phyloP scores from a whole-genome alignment of 305 asterid genomes.

The Fraxinus nigra region DNA sequence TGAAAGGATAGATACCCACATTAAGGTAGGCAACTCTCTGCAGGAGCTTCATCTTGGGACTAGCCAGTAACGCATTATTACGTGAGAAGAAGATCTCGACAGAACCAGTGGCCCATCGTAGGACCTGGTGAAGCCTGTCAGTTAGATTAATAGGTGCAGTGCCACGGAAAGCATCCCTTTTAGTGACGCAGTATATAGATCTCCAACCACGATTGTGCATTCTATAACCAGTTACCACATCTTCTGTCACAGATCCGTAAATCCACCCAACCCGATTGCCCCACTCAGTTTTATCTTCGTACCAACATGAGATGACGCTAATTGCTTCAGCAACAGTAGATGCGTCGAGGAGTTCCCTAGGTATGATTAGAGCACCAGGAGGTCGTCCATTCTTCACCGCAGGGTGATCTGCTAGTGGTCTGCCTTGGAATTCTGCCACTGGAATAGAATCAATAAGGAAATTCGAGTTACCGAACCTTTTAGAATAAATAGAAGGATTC shows the following conservation, averaged over 20 bases:
- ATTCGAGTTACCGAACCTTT: not conserved
- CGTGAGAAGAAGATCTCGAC: not conserved
- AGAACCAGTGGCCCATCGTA: not conserved
- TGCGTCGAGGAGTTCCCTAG: not conserved
- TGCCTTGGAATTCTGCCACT: not conserved
- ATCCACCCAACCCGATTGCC: not conserved
- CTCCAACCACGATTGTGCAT: not conserved
- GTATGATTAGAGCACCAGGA: not conserved
- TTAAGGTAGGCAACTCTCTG: not conserved
- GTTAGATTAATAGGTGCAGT: not conserved
- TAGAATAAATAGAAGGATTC: not conserved
- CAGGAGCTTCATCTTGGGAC: not conserved
- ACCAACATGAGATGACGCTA: not conserved
- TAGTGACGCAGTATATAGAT: not conserved
- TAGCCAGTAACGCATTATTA: not conserved
- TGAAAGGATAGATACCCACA: not conserved
- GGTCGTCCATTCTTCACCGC: not conserved
- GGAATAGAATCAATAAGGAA: not conserved
- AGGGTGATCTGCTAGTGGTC: not conserved
- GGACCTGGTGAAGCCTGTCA: conserved; percentile 1
- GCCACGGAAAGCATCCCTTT: not conserved
- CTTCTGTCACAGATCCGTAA: not conserved
- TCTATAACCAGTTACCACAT: not conserved
- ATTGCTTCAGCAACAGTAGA: not conserved
- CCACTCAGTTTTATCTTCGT: not conserved